Base-by-base conservation (phyloP, 768 basidiomycete species). In the Collybiopsis confluens region DNA sequence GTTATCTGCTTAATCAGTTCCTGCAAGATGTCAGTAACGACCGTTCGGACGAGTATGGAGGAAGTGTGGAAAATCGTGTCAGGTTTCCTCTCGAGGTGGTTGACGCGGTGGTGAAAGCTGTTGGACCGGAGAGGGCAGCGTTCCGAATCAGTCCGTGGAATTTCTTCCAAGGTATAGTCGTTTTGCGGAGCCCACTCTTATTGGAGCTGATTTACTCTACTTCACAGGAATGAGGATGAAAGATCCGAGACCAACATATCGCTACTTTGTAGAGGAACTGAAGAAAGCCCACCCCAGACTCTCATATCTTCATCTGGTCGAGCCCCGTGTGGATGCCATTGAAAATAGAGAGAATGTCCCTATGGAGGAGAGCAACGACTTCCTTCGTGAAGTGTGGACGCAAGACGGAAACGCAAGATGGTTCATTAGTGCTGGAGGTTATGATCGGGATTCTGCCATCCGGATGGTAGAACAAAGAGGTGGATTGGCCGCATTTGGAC, bases 1-100 rank as follows among this genome's bases (percentile, higher is more conserved):
- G 76, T 0, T 79, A 78, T 54, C 62, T 84, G 9, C 51, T 75
- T 16, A 81, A 88, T 60, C 83, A 88, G 62, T 87, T 88, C 71
- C 56, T 83, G 10, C 81, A 85, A 59, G 70, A 77, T 23, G 61
- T 71, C n/a, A 71, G 70, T 33, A 88, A 88, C 65, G 60, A 73
- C 4, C 74, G 85, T 13, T 80, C 75, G 7, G 86, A 89, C 62
- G 68, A 75, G 41, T 91, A 85, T 64, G 88, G 88, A 0, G 88
- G 89, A 2, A 77, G 76, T 42, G 67, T 88, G 26, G 79, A 85
- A 62, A 79, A 78, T 52, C 72, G 89, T 4, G 68, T 73, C 1
- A 71, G 79, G 26, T 88, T 90, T 62, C 60, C 66, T 0, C 67
- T 85, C 5, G 81, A 85, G 55, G 69, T 86, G 36, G 62, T 81